Base-by-base conservation (phyloP, 2,329 filamentous ascomycete genomes). In the Claviceps lovelessii region DNA sequence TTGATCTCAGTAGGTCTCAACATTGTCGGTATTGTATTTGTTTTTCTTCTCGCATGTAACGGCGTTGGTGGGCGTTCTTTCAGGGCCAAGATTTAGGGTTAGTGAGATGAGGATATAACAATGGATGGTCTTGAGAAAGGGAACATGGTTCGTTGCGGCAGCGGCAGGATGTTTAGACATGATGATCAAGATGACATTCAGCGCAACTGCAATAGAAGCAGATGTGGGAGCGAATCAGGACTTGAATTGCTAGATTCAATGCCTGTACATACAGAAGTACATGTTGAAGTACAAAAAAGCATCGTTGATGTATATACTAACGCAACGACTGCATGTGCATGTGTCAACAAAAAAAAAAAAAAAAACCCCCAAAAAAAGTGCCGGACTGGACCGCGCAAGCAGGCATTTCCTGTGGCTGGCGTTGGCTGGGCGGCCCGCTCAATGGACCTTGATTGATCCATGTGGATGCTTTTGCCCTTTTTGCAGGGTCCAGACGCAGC, bases 41-140 rank as follows among this genome's bases (percentile, higher is more conserved):
- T 54, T 55, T 55, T 49, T 51, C 55, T 51, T 56, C 41, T 55
- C 59, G 62, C 63, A 64, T 65, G 61, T 56, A 62, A 44, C 54
- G 62, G 63, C 62, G 63, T 63, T 64, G 57, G 54, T 28, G 11
- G 60, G 61, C 58, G 62, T 62, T 61, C 28, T 50, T 45, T 31
- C 1, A 28, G 46, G 46, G 10, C 46, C 37, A 33, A 49, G 28
- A 6, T 3, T 5, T 15, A 42, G 7, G 45, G n/a, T n/a, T 9
- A 5, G 5, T 15, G 47, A 37, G 47, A 49, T 37, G 37, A 13
- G 37, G 13, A 51, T 41, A 28, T 41, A n/a, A 13, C 41, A 41
- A 29, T 39, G 49, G 42, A 49, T 23, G 37, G 15, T 31, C 17
- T 13, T 15, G 28, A n/a, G 17, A n/a, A 31, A 23, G 17, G 33